Percentiles rank a stretch among this genome's conserved stretches.
Conservation (phyloP, 371 early-diverging fungal genomes). For the Choanephora cucurbitarum region DNA sequence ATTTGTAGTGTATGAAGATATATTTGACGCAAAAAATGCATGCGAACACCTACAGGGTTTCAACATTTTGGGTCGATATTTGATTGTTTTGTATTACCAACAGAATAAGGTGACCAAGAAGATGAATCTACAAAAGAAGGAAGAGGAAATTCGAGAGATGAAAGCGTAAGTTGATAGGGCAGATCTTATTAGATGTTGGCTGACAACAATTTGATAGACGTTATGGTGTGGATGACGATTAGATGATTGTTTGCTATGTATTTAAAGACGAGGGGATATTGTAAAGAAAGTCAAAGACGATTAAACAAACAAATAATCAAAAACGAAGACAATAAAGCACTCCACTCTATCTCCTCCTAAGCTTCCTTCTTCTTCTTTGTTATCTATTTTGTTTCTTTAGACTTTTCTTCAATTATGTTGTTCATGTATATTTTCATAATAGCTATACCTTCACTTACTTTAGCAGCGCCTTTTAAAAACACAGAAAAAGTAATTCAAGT, state of each 20-base stretch:
- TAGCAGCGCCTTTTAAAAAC: not conserved
- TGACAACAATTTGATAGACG: conserved; percentile 37
- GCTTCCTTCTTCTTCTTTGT: too few species aligned
- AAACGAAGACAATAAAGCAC: too few species aligned
- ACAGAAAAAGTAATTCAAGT: conserved; percentile 12
- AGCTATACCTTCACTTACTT: too few species aligned
- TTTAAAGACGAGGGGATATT: too few species aligned
- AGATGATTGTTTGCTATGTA: not conserved
- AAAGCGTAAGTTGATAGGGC: conserved; percentile 75
- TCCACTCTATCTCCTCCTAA: too few species aligned
- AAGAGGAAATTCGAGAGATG: conserved; percentile 82
- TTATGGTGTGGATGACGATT: conserved; percentile 45
- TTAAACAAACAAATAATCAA: too few species aligned
- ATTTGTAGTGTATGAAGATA: conserved; percentile 96
- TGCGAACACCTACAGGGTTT: conserved; percentile 95
- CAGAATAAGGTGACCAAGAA: conserved; percentile 80
- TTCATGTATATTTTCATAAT: too few species aligned
- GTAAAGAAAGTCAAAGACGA: too few species aligned
- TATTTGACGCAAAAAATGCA: conserved; percentile 96
- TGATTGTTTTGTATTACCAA: conserved; percentile 94
- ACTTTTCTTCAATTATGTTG: too few species aligned
- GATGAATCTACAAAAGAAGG: conserved; percentile 82
- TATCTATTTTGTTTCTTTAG: too few species aligned
- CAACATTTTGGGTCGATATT: conserved; percentile 92
- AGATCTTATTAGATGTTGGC: too few species aligned